A percentile compares a stretch with the other conserved stretches of the same genome.
phyloP scores from a whole-genome alignment of 1,284 basidiomycete species.

The Ceratobasidium sp. region DNA sequence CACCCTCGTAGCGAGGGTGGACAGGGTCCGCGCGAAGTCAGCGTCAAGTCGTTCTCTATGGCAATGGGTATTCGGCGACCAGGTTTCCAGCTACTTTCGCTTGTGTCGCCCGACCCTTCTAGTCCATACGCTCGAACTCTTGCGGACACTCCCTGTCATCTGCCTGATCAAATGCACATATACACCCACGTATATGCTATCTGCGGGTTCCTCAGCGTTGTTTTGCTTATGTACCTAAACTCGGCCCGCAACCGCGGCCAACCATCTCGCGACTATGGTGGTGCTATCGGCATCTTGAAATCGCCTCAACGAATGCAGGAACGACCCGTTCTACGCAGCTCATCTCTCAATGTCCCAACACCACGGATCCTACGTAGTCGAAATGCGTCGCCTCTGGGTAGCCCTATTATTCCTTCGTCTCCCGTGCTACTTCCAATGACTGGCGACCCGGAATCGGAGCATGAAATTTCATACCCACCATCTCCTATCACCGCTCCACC shows the following conservation, averaged over 20 bases:
- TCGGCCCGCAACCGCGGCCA: not conserved
- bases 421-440: slow-evolving; percentile 5
- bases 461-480: slow-evolving; percentile 32
- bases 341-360: slow-evolving; percentile 21
- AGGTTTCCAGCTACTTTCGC: slow-evolving; percentile 85
- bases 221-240: slow-evolving; percentile 47
- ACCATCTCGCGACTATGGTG: not conserved
- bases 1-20: slow-evolving; percentile 53
- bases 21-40: slow-evolving; percentile 66
- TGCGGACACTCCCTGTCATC: slow-evolving; percentile 66
- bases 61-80: slow-evolving; percentile 76
- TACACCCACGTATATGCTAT: slow-evolving; percentile 67
- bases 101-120: slow-evolving; percentile 57
- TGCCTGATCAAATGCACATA: slow-evolving; percentile 72
- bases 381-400: not conserved
- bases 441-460: slow-evolving; percentile 16
- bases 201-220: slow-evolving; percentile 55
- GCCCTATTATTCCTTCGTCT: slow-evolving; percentile 26
- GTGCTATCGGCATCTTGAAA: not conserved
- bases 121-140: slow-evolving; percentile 50
- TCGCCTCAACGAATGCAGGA: not conserved
- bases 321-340: slow-evolving; percentile 6
- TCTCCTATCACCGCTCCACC: slow-evolving; percentile 16
- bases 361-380: slow-evolving; percentile 34
- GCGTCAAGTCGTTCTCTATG: slow-evolving; percentile 85